Base-by-base conservation (phyloP, 495 filamentous ascomycete genomes). In the Filosporella fistucella region DNA sequence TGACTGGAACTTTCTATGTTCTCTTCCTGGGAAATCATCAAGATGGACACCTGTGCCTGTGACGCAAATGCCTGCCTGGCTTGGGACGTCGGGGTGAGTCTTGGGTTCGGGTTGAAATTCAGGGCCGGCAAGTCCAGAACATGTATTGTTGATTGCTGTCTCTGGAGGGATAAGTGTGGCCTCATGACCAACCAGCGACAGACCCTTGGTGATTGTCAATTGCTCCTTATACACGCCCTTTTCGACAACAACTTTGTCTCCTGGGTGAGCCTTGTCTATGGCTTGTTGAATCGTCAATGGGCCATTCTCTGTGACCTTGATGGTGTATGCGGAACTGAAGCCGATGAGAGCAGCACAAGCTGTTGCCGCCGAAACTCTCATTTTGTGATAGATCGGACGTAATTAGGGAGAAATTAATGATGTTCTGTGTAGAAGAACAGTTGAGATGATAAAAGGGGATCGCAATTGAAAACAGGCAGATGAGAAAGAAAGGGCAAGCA, bases 51-150 rank as follows among this genome's bases (percentile, higher is more conserved):
- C 33, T 4, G 29, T 25, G 33, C 54, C 54, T 20, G 37, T 21
- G 25, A 56, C 26, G 38, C 54, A 56, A 14, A 56, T 56, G 8
- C 54, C 54, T 16, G 49, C 54, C 26, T 51, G 30, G 8, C 22
- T 44, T n/a, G n/a, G n/a, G n/a, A n/a, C n/a, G n/a, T n/a, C n/a
- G n/a, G n/a, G n/a, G n/a, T n/a, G n/a, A n/a, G n/a, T n/a, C n/a
- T n/a, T n/a, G n/a, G n/a, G n/a, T n/a, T n/a, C n/a, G n/a, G n/a
- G n/a, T n/a, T n/a, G n/a, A n/a, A n/a, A n/a, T 12, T n/a, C 37
- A 17, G 35, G 16, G 14, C 54, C 54, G 1, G 48, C 48, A 3
- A 56, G 43, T 20, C 43, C 54, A 7, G 35, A 13, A 28, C 54
- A 56, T 10, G 24, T 18, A 24, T 55, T 55, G 3, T 23, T 28